These are phyloP conservation scores for Trichoderma sp. DNA, from an alignment of 2,329 filamentous ascomycete species.

Conservation along the genomic window DNA sequence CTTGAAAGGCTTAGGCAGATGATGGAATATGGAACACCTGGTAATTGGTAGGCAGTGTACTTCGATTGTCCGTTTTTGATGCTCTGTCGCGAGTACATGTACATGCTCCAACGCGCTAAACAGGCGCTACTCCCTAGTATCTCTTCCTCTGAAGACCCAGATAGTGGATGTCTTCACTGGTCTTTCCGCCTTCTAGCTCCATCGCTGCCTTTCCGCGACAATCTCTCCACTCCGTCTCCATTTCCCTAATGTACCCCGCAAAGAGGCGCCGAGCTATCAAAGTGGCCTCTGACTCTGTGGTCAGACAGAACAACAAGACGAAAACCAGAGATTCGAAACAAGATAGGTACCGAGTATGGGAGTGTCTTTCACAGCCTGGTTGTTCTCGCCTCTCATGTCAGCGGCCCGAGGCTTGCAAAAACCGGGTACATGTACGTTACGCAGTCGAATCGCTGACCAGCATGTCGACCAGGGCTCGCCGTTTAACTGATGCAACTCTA, in stretches of 20 bases:
- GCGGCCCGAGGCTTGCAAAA: background rate
- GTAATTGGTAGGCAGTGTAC: background rate
- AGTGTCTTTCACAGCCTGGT: background rate
- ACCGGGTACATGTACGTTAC: background rate
- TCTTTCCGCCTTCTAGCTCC: background rate
- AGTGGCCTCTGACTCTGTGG: background rate
- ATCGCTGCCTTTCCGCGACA: background rate
- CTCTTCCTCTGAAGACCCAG: background rate
- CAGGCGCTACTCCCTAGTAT: background rate
- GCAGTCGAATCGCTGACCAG: background rate
- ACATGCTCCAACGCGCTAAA: background rate
- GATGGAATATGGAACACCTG: background rate
- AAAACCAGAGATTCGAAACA: background rate
- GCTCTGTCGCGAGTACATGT: background rate
- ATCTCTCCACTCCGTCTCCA: conserved; percentile 15
- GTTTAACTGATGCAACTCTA: background rate
- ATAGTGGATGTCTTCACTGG: background rate
- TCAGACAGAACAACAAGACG: too few species aligned
- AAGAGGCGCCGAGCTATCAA: conserved; percentile 14
- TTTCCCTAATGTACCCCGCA: conserved; percentile 19
- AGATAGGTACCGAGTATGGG: too few species aligned
- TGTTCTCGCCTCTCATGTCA: background rate
- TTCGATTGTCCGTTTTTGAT: background rate
- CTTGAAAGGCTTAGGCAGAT: background rate
- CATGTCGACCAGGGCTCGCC: background rate